Base-by-base conservation (phyloP, 2,329 filamentous ascomycete species). In the Apiospora saccharicola region DNA sequence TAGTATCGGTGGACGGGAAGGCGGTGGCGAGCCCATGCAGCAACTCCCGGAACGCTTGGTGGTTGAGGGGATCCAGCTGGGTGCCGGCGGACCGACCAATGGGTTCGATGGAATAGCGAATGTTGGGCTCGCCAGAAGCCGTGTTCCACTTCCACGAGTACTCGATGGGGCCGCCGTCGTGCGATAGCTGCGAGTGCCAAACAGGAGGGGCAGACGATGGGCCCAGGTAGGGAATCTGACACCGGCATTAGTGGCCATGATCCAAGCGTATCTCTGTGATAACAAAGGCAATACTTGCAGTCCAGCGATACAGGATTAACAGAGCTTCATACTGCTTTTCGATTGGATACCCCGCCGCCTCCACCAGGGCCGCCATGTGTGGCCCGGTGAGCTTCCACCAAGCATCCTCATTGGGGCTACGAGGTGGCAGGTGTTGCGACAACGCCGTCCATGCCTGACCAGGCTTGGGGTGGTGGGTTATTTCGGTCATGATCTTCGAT, bases 21-120 rank as follows among this genome's bases (percentile, higher is more conserved):
- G 70, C 22, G 16, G 22, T 22, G 4, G 68, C n/a, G 37, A 75
- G 46, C 8, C 53, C 44, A 26, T 75, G 64, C 19, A 75, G 41
- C 30, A 74, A 69, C n/a, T 76, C 71, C 7, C 26, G 19, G 2
- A 73, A 44, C 1, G 74, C 43, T 5, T 53, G n/a, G 13, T 77
- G 74, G 67, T 78, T 78, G n/a, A 78, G 44, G 4, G 76, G 77
- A 70, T 78, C 77, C 8, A 73, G 30, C 24, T 67, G 30, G 6
- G 72, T 73, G 14, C 76, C 76, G 1, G 76, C 53, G 37, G 69
- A 70, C 34, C 57, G 43, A n/a, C 73, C 72, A 43, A 78, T 73
- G 7, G 74, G 57, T 70, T 78, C 77, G 26, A 30, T 24, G 75
- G 70, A 3, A 53, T 72, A 75, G 1, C 73, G 71, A 26, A 75